Evolutionary conservation across 176 grass and related monocot genomes (phyloP).

Genomic region (Eleusine coracana): DNA sequence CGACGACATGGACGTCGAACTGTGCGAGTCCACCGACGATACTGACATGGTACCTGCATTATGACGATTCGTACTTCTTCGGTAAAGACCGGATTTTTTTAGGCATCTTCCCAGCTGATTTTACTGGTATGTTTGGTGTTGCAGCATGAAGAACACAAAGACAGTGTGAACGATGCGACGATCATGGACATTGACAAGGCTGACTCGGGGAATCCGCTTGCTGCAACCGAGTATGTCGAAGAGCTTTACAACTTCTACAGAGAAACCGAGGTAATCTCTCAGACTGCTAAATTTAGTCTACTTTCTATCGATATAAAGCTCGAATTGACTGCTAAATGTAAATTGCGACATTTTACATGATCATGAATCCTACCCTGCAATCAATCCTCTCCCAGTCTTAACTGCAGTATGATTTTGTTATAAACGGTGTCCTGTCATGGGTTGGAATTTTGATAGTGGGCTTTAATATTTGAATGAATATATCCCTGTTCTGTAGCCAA

Average conservation of each 20-base stretch:
- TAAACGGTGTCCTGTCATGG: too few relatives aligned
- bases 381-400: too few relatives aligned
- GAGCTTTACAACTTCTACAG: constrained; percentile 75
- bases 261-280: constrained; percentile 69
- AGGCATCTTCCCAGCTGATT: background rate
- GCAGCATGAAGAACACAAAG: constrained; percentile 44
- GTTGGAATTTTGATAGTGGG: background rate
- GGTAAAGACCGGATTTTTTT: background rate
- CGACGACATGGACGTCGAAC: constrained; percentile 34
- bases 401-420: too few relatives aligned
- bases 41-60: constrained; percentile 58
- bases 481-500: background rate
- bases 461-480: background rate
- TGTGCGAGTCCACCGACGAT: background rate
- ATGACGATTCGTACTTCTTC: constrained; percentile 7
- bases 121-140: constrained; percentile 31
- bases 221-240: constrained; percentile 73
- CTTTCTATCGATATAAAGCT: background rate
- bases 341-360: background rate
- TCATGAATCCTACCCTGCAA: background rate
- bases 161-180: constrained; percentile 47
- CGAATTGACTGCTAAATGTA: background rate
- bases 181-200: constrained; percentile 66
- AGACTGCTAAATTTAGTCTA: background rate
- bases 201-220: constrained; percentile 66